Percentiles rank a stretch among this genome's conserved stretches.
phyloP scores from a whole-genome alignment of 306 rosid genomes.

The Inga oerstediana region DNA sequence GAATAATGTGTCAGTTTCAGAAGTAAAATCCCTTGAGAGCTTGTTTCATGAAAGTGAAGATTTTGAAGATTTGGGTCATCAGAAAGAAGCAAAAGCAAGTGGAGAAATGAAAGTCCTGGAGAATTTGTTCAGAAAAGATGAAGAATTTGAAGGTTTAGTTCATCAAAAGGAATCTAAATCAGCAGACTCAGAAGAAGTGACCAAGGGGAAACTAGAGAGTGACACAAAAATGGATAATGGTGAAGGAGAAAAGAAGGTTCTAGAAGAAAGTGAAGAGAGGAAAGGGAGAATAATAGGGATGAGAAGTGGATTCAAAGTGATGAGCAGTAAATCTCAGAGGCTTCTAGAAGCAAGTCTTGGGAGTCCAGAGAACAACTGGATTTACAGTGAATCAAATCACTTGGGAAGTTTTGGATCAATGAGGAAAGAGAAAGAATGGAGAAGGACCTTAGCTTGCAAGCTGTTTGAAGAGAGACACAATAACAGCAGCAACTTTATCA shows the following conservation, averaged over 20 bases:
- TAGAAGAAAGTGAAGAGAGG: slow-evolving; percentile 46
- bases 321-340: slow-evolving; percentile 36
- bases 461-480: slow-evolving; percentile 85
- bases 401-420: slow-evolving; percentile 75
- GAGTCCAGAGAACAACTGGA: slow-evolving; percentile 44
- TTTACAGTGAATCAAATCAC: slow-evolving; percentile 30
- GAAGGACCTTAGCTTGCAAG: slow-evolving; percentile 92
- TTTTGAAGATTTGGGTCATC: slow-evolving; percentile 25
- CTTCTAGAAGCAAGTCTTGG: slow-evolving; percentile 35
- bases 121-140: slow-evolving; percentile 32
- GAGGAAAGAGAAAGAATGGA: slow-evolving; percentile 95
- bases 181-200: not conserved
- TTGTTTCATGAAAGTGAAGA: slow-evolving; percentile 50
- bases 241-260: not conserved
- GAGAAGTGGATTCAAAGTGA: not conserved
- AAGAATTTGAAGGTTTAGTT: not conserved
- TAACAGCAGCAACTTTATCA: slow-evolving; percentile 24
- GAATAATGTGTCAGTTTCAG: slow-evolving; percentile 8
- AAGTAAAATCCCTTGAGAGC: slow-evolving; percentile 44
- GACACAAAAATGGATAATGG: not conserved
- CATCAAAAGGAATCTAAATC: not conserved
- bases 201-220: not conserved
- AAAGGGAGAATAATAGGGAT: not conserved
- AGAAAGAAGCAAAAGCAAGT: not conserved
- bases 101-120: not conserved